A percentile compares a stretch with the other conserved stretches of the same genome.
phyloP scores from a whole-genome alignment of 208 protist species.

The Acanthamoeba polyphaga region DNA sequence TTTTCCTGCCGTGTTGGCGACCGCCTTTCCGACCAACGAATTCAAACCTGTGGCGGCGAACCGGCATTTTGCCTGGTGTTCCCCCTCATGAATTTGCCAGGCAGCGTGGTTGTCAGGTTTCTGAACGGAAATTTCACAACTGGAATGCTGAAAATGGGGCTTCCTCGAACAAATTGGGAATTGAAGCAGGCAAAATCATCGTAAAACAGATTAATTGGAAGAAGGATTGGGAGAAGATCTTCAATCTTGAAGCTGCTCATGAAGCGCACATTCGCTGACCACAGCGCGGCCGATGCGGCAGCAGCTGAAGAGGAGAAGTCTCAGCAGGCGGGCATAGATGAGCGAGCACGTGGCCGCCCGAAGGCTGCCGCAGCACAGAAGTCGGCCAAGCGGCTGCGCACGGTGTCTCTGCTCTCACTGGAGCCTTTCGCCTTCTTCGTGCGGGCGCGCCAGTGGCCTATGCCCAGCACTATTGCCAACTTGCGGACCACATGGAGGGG shows the following conservation, averaged over 20 bases:
- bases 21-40: background rate
- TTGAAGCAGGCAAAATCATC: background rate
- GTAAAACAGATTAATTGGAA: background rate
- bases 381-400: slow-evolving; percentile 30
- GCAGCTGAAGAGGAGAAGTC: background rate
- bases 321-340: background rate
- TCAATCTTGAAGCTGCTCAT: background rate
- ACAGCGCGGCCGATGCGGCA: background rate
- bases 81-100: background rate
- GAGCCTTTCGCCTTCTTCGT: slow-evolving; percentile 73
- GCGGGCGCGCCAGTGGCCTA: slow-evolving; percentile 55
- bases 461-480: slow-evolving; percentile 41
- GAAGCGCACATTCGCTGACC: background rate
- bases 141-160: too few relatives aligned
- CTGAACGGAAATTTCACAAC: too few relatives aligned
- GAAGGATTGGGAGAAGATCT: background rate
- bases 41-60: background rate
- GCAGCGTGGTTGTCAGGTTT: background rate
- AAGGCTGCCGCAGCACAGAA: background rate
- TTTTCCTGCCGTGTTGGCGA: background rate
- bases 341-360: background rate
- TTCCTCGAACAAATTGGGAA: background rate
- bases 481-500: slow-evolving; percentile 61
- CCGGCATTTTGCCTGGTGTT: background rate
- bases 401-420: slow-evolving; percentile 46